Percentiles rank a stretch among this genome's conserved stretches.
phyloP scores from a whole-genome alignment of 345 rosid genomes.

The Aurinia saxatilis region DNA sequence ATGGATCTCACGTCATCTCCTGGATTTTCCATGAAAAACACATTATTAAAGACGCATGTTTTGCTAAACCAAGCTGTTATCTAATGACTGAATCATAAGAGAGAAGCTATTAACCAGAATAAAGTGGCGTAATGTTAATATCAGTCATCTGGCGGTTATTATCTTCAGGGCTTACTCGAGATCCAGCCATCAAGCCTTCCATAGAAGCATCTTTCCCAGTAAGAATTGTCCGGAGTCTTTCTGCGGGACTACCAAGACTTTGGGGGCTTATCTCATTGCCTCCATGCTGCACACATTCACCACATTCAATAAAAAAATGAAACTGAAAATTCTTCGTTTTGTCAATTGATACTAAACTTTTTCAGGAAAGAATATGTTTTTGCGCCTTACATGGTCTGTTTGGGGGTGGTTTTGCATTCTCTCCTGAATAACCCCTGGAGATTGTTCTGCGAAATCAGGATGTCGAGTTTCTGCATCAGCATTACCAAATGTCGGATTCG shows the following conservation, averaged over 20 bases:
- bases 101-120: conserved; percentile 46
- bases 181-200: conserved; percentile 32
- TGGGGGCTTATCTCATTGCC: conserved; percentile 38
- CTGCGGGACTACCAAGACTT: conserved; percentile 35
- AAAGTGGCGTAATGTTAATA: conserved; percentile 44
- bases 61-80: conserved; percentile 8
- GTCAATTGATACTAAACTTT: neutral
- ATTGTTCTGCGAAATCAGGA: conserved; percentile 40
- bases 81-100: neutral
- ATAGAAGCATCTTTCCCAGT: conserved; percentile 19
- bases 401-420: conserved; percentile 33
- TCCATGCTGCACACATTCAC: conserved; percentile 43
- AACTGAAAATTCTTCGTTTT: neutral
- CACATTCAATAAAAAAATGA: conserved; percentile 25
- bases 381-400: conserved; percentile 40
- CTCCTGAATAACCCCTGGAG: conserved; percentile 37
- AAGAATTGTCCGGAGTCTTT: conserved; percentile 32
- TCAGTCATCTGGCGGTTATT: conserved; percentile 25
- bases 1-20: conserved; percentile 57
- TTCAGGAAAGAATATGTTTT: conserved; percentile 2
- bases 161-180: conserved; percentile 33
- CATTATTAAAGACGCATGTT: neutral
- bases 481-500: conserved; percentile 5
- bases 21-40: conserved; percentile 20
- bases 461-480: conserved; percentile 45